Base-by-base conservation (phyloP, 2,329 filamentous ascomycete species). In the Aspergillus caelatus region DNA sequence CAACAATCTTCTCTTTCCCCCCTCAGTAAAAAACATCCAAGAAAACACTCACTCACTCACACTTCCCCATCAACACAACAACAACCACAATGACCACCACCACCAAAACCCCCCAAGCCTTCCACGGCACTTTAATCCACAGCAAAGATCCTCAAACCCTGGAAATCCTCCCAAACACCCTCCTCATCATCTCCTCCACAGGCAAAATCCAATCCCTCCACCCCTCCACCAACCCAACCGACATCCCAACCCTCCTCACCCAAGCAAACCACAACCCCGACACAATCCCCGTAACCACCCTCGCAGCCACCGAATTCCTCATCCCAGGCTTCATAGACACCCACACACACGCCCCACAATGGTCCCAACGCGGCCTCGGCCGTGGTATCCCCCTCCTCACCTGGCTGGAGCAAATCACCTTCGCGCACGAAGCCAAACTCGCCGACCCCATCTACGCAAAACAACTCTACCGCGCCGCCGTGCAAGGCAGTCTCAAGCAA, bases 301-400 rank as follows among this genome's bases (percentile, higher is more conserved):
- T 79, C 2, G 58, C 62, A 1, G 65, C 70, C 4, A 70, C 70
- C 12, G 65, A 77, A 34, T 77, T 78, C 55, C 61, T 78, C 23
- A 69, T 71, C 56, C 76, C 75, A 0, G 75, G 74, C 16, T 78
- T 78, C 64, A 78, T 91, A 59, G 88, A 91, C 77, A 90, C 88
- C 1, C 89, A 91, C 74, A 89, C 89, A 64, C 89, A 91, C 70
- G 88, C 89, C 0, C 88, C 88, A 2, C 83, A 85, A 74, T 84
- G 80, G 78, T 75, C 80, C 26, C 81, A 82, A 65, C 77, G 81
- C 21, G 81, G 81, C 7, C 71, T 79, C 3, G 81, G 81, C 6
- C 78, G 79, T 58, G 79, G 80, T 8, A 66, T 70, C 46, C 69
- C 73, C 2, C 71, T 82, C 8, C 66, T 89, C 9, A 85, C 89